Base-by-base conservation (phyloP, 208 protist genomes). In the Acanthamoeba triangularis region DNA sequence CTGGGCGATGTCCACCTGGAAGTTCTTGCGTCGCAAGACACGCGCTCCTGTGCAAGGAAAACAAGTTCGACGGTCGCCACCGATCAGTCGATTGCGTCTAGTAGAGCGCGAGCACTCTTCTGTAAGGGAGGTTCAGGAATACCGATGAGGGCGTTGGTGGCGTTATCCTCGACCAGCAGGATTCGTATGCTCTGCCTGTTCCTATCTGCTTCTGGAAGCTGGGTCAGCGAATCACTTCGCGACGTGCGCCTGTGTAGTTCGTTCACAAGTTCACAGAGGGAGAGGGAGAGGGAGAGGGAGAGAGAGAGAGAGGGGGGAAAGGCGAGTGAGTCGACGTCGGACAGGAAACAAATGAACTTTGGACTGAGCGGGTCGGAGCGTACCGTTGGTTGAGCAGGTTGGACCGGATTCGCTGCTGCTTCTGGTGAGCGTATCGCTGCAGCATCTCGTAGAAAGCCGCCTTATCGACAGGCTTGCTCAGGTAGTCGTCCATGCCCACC, bases 151-250 rank as follows among this genome's bases (percentile, higher is more conserved):
- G 85, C 85, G 63, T 91, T 82, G 41, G 67, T 80, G 47, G 90
- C 65, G 44, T 94, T 94, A 44, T 94, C 90, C 49, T 94, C 90
- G 5, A 94, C 90, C 33, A 94, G 18, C 67, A 94, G 47, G 28
- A 94, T 49, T 23, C 67, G 37, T 11, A 82, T 61, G 54, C 44
- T 69, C 13, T 54, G 25, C 65, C 72, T 94, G 41, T 94, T 80
- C 41, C 72, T 94, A 16, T 94, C 49, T 74, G 25, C 74, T 14
- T 82, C 74, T 20, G 41, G 41, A 0, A 67, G 52, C 37, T 90
- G 52, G 8, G 3, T 90, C 23, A 52, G 13, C 23, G 74, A 82
- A 35, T 82, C 74, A 25, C 74, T 82, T 52, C 74, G 74, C 11
- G 74, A 82, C 18, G 74, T 52, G 33, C 74, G 74, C 18, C 74